Conservation (phyloP, 768 basidiomycete species). For the Psilocybe subaeruginosa region DNA sequence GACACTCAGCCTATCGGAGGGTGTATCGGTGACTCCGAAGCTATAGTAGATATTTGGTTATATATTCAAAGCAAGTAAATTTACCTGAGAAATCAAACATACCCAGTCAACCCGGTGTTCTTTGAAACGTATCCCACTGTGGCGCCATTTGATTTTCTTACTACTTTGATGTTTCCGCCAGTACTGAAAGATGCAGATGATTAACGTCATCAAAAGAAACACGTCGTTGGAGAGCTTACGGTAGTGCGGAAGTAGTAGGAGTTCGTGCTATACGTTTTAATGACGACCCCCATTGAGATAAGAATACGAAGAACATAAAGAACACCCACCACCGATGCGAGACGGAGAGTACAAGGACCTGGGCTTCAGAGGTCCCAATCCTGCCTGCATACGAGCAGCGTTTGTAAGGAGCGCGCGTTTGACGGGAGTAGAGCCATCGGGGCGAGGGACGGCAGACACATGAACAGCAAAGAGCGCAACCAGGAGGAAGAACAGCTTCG, state of each 20-base stretch:
- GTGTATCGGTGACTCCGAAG: neutral
- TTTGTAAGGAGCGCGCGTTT: slow-evolving; percentile 11
- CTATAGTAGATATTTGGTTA: neutral
- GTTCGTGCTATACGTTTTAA: neutral
- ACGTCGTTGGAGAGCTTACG: neutral
- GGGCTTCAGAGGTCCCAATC: slow-evolving; percentile 17
- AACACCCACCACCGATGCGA: slow-evolving; percentile 11
- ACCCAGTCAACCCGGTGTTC: neutral
- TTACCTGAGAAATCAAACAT: neutral
- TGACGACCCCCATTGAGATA: neutral
- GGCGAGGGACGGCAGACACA: neutral
- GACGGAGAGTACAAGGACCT: slow-evolving; percentile 11
- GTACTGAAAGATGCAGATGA: neutral
- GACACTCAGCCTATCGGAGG: neutral
- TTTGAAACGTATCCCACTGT: slow-evolving; percentile 3
- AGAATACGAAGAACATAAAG: neutral
- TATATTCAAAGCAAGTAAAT: neutral
- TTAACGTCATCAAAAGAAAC: neutral
- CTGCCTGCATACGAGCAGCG: slow-evolving; percentile 16
- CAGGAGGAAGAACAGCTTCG: slow-evolving; percentile 1
- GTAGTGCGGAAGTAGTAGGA: neutral
- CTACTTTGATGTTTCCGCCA: slow-evolving; percentile 1
- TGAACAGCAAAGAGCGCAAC: neutral
- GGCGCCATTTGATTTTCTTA: neutral
- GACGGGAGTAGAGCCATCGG: neutral